Base-by-base conservation (phyloP, 2,329 filamentous ascomycete species). In the Dothiorella sarmentorum region DNA sequence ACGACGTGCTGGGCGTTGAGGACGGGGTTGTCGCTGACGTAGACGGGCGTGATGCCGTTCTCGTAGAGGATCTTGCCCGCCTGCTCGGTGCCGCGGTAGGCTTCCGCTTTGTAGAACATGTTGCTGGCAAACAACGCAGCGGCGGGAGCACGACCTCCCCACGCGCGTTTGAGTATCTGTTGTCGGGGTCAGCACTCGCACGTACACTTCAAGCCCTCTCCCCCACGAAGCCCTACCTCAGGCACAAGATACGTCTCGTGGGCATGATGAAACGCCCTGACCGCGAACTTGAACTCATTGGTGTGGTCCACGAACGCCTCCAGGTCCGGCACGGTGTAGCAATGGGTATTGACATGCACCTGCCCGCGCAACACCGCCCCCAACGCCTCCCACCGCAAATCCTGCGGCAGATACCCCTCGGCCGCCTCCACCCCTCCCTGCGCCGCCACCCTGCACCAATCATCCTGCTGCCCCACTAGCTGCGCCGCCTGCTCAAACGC, bases 31-130 rank as follows among this genome's bases (percentile, higher is more conserved):
- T 88, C 85, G 61, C 82, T 85, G n/a, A 89, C 85, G 63, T 87
- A 88, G 20, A 87, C 81, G 1, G 85, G 80, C 0, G 85, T 87
- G 29, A 89, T 76, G 24, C 83, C 85, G 58, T 82, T 78, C 20
- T 88, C 85, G 63, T 84, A 84, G 0, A 89, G 77, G 3, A 84
- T 78, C 67, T 87, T 88, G 24, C 85, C 86, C 1, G 86, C 85
- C 60, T 82, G 82, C 67, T 88, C 84, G 10, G 84, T 87, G 0
- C 80, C 86, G 4, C 82, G 75, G 63, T 86, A 87, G 0, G 85
- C 75, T 71, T 89, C 87, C 1, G 81, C 77, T 71, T 89, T 88
- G 78, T 88, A 89, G 69, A 82, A 87, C 83, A 88, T 88, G 67
- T 85, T 87, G 66, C 89, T 85, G 9, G 86, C 85, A 64, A 89